Percentiles rank a stretch among this genome's conserved stretches.
Conservation (phyloP, 805 yeast species). For the Sugiyamaella chiloensis region DNA sequence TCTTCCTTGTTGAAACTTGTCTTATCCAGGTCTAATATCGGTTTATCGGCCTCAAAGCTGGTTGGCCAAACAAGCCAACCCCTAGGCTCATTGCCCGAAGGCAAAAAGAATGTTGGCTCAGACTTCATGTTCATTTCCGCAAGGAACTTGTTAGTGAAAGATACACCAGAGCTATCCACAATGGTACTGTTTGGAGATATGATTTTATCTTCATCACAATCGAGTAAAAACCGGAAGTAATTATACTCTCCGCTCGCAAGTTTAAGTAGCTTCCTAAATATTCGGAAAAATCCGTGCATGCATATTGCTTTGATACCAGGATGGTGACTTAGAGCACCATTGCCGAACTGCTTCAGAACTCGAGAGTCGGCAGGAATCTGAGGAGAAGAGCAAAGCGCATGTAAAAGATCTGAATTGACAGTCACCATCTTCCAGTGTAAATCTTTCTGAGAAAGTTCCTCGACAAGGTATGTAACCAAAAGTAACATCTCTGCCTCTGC, state of each 20-base stretch:
- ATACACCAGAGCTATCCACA: conserved; percentile 43
- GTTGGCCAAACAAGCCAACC: conserved; percentile 82
- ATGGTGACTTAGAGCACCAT: conserved; percentile 42
- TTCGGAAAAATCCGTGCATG: conserved; percentile 55
- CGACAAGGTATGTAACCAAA: conserved; percentile 14
- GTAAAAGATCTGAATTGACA: conserved; percentile 20
- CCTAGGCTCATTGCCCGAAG: conserved; percentile 40
- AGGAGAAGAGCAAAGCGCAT: conserved; percentile 25
- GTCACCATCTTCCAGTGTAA: conserved; percentile 26
- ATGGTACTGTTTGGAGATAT: conserved; percentile 37
- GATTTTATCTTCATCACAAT: conserved; percentile 38
- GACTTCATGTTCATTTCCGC: conserved; percentile 50
- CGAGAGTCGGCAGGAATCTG: conserved; percentile 19
- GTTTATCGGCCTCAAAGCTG: conserved; percentile 36
- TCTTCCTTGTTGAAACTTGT: conserved; percentile 37
- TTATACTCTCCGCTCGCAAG: conserved; percentile 50
- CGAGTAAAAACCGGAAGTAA: conserved; percentile 32
- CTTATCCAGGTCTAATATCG: conserved; percentile 34
- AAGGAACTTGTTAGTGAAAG: conserved; percentile 43
- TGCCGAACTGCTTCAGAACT: conserved; percentile 18
- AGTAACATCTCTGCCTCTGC: conserved; percentile 20
- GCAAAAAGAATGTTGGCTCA: conserved; percentile 58
- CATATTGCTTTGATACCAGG: conserved; percentile 63
- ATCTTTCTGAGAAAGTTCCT: conserved; percentile 6
- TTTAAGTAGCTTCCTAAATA: conserved; percentile 45